Evolutionary conservation across 2,329 filamentous ascomycete species (phyloP).

Genomic region (Ophiosphaerella narmari): DNA sequence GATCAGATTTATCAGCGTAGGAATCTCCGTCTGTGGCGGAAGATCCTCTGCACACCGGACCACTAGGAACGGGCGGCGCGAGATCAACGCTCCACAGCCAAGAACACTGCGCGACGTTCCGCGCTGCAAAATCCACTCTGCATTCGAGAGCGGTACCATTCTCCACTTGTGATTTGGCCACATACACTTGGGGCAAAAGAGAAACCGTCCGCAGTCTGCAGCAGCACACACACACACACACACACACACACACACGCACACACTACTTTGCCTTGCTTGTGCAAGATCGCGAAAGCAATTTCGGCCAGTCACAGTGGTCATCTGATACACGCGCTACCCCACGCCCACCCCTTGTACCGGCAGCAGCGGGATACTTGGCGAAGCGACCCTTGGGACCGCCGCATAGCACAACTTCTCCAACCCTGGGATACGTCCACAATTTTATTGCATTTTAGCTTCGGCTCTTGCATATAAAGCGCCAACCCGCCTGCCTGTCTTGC

Average conservation of each 20-base stretch:
- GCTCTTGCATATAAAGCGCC: slow-evolving; percentile 22
- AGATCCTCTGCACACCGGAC: slow-evolving; percentile 17
- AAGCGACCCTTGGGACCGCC: slow-evolving; percentile 13
- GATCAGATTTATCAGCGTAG: slow-evolving; percentile 14
- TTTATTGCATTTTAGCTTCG: slow-evolving; percentile 7
- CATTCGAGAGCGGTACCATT: not conserved
- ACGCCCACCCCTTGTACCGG: slow-evolving; percentile 20
- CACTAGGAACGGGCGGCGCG: slow-evolving; percentile 20
- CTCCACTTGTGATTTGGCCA: not conserved
- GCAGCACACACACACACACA: slow-evolving; percentile 5
- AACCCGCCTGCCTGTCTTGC: slow-evolving; percentile 9
- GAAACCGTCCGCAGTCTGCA: slow-evolving; percentile 14
- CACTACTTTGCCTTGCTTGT: not conserved
- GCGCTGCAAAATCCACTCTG: slow-evolving; percentile 23
- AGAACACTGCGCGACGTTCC: slow-evolving; percentile 35
- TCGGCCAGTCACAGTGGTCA: slow-evolving; percentile 28
- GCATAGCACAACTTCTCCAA: slow-evolving; percentile 10
- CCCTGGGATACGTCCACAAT: slow-evolving; percentile 6
- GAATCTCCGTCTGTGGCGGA: slow-evolving; percentile 21
- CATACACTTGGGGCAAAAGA: slow-evolving; percentile 10
- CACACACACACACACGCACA: too few relatives aligned
- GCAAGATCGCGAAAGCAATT: slow-evolving; percentile 13
- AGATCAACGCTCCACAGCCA: slow-evolving; percentile 21
- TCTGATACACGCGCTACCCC: slow-evolving; percentile 32
- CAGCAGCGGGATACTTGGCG: slow-evolving; percentile 28